Evolutionary conservation across 805 yeast genomes (phyloP).

Genomic region (Yarrowia sp.): DNA sequence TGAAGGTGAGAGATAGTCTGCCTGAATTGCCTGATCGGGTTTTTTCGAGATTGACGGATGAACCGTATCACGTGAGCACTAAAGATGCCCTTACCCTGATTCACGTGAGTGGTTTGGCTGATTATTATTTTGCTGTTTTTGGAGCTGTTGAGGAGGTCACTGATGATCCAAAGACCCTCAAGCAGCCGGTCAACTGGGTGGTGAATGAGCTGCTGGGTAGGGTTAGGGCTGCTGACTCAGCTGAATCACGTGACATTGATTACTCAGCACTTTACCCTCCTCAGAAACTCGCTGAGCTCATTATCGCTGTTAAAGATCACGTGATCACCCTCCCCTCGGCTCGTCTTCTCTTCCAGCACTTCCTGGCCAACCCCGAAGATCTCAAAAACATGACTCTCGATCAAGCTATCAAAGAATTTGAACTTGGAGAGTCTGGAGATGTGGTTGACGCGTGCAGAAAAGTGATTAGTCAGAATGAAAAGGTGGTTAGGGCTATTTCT

Average conservation of each 20-base stretch:
- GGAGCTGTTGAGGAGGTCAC: conserved; percentile 32
- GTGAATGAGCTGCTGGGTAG: conserved; percentile 74
- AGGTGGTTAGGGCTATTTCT: conserved; percentile 55
- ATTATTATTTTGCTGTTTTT: conserved; percentile 53
- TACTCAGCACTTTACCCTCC: conserved; percentile 40
- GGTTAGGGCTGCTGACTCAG: conserved; percentile 43
- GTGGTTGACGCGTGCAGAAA: conserved; percentile 46
- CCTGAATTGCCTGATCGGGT: conserved; percentile 65
- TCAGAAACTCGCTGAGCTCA: conserved; percentile 52
- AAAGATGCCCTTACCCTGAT: conserved; percentile 75
- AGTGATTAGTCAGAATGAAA: conserved; percentile 48
- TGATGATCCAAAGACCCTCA: conserved; percentile 42
- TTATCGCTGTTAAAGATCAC: conserved; percentile 48
- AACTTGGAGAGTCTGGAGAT: conserved; percentile 34
- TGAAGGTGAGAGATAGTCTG: conserved; percentile 41
- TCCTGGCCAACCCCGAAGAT: conserved; percentile 52
- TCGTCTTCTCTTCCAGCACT: conserved; percentile 58
- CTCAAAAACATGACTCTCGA: conserved; percentile 38
- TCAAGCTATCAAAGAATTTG: conserved; percentile 52
- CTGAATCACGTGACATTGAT: background rate
- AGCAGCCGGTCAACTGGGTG: conserved; percentile 62
- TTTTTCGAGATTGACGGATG: conserved; percentile 45
- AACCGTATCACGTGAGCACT: conserved; percentile 57
- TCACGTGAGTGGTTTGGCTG: conserved; percentile 49
- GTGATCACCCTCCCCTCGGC: conserved; percentile 67